Conservation (phyloP, 768 basidiomycete species). For the Floccularia luteovirens region DNA sequence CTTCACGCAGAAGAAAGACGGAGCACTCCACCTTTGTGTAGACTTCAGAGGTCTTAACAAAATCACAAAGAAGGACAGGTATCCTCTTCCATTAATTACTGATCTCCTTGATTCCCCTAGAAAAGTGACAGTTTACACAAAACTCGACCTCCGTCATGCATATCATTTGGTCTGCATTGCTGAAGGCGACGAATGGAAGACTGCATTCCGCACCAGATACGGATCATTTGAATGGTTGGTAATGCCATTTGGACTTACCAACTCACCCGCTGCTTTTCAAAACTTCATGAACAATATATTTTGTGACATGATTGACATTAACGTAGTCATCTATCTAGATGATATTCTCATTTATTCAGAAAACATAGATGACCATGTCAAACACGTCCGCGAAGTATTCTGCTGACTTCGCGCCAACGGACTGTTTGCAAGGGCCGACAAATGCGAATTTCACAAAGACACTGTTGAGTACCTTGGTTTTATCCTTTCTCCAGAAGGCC, state of each 20-base stretch:
- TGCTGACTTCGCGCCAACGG: conserved; percentile 12
- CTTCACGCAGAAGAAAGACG: neutral
- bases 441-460: conserved; percentile 21
- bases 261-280: conserved; percentile 27
- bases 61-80: conserved; percentile 16
- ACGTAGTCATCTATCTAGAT: conserved; percentile 26
- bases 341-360: conserved; percentile 27
- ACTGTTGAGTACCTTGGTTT: neutral
- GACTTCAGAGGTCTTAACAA: conserved; percentile 6
- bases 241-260: conserved; percentile 25
- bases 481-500: neutral
- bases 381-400: conserved; percentile 34
- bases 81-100: conserved; percentile 19
- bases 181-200: conserved; percentile 32
- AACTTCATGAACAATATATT: conserved; percentile 13
- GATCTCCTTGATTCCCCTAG: conserved; percentile 20
- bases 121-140: conserved; percentile 15
- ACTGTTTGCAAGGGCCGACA: conserved; percentile 22
- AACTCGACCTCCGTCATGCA: conserved; percentile 26
- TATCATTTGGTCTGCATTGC: conserved; percentile 26
- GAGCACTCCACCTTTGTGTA: conserved; percentile 3
- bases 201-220: conserved; percentile 26
- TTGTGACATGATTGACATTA: conserved; percentile 16
- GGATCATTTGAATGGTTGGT: conserved; percentile 28
- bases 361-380: neutral